Percentiles rank a stretch among this genome's conserved stretches.
phyloP scores from a whole-genome alignment of 345 rosid species.

The Gossypium ekmanianum region DNA sequence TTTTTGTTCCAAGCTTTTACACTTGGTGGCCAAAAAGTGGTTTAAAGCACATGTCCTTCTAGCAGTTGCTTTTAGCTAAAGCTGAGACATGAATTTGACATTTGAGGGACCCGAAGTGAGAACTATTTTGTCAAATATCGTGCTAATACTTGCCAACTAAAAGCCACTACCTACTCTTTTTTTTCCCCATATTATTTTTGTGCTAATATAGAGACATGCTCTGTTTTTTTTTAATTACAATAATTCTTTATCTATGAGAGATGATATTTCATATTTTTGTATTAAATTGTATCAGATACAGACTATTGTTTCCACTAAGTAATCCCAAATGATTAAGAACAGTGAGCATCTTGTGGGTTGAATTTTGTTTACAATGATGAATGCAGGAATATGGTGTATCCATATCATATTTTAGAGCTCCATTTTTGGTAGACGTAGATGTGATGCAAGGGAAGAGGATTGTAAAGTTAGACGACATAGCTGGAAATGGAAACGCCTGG shows the following conservation, averaged over 20 bases:
- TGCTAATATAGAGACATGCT: not conserved
- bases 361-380: not conserved
- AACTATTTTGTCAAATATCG: not conserved
- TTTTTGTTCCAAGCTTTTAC: not conserved
- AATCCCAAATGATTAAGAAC: not conserved
- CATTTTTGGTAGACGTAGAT: slow-evolving; percentile 83
- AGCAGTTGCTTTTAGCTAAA: not conserved
- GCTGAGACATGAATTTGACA: not conserved
- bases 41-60: not conserved
- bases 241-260: too few species aligned
- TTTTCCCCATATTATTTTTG: not conserved
- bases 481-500: slow-evolving; percentile 71
- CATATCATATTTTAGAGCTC: slow-evolving; percentile 68
- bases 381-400: slow-evolving; percentile 80
- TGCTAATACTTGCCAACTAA: not conserved
- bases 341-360: not conserved
- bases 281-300: too few species aligned
- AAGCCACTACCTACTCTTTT: not conserved
- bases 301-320: not conserved
- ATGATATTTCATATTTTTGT: too few species aligned
- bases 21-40: slow-evolving; percentile 5
- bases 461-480: slow-evolving; percentile 59
- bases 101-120: slow-evolving; percentile 15
- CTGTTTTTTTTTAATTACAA: too few species aligned
- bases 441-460: slow-evolving; percentile 65